phyloP scores from a whole-genome alignment of 2,329 filamentous ascomycete genomes.

The Aureobasidium sp. region DNA sequence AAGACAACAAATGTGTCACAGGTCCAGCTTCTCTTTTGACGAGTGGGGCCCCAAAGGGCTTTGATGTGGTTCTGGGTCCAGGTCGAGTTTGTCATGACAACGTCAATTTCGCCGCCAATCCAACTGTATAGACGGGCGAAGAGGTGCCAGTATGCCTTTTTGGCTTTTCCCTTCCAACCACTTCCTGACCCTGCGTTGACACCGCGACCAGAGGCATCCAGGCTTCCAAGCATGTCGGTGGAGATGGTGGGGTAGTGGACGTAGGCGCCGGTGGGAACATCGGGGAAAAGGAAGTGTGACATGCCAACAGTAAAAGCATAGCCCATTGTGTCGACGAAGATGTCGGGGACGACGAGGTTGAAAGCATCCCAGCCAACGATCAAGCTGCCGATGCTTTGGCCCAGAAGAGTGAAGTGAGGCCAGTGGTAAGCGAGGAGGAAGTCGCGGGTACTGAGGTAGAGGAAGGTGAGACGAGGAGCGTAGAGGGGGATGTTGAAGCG shows the following conservation, averaged over 20 bases:
- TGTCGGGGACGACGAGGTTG: slow-evolving; percentile 79
- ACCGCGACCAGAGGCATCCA: slow-evolving; percentile 58
- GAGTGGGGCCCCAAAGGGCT: slow-evolving; percentile 60
- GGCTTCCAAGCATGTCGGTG: slow-evolving; percentile 87
- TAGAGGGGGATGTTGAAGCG: slow-evolving; percentile 91
- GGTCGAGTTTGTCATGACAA: slow-evolving; percentile 95
- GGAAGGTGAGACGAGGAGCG: slow-evolving; percentile 71
- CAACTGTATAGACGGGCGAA: slow-evolving; percentile 78
- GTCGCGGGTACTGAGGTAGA: slow-evolving; percentile 81
- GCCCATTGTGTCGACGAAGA: slow-evolving; percentile 97
- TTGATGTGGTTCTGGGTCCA: slow-evolving; percentile 87
- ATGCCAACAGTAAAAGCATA: slow-evolving; percentile 86
- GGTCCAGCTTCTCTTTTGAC: slow-evolving; percentile 35
- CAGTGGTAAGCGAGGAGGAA: slow-evolving; percentile 82
- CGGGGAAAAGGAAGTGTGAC: slow-evolving; percentile 70
- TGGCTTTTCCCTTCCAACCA: slow-evolving; percentile 61
- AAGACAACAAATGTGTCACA: slow-evolving; percentile 69
- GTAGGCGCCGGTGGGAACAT: slow-evolving; percentile 80
- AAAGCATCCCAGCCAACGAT: slow-evolving; percentile 88
- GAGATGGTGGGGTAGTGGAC: slow-evolving; percentile 98
- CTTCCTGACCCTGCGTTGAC: slow-evolving; percentile 76
- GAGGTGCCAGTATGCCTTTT: slow-evolving; percentile 75
- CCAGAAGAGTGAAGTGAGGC: slow-evolving; percentile 84
- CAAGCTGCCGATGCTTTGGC: slow-evolving; percentile 86
- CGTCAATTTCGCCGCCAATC: slow-evolving; percentile 75